Evolutionary conservation across 495 filamentous ascomycete genomes (phyloP).

Genomic region (Opeltia flavorubescens): DNA sequence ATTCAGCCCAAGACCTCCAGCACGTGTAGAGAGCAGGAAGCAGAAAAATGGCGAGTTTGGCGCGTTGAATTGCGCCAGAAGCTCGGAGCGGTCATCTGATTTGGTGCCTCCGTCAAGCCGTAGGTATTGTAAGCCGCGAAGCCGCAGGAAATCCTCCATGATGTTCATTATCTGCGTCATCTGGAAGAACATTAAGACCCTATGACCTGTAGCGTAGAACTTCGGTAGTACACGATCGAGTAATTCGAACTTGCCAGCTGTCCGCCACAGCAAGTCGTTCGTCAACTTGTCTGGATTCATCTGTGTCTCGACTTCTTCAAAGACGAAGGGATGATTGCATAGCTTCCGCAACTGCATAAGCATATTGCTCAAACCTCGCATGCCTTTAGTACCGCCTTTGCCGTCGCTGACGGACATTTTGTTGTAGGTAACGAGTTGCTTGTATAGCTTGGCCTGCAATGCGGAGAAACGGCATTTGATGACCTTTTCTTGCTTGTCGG

Average conservation of each 20-base stretch:
- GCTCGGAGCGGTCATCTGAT: conserved; percentile 87
- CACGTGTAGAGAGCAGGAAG: conserved; percentile 96
- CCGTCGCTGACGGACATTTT: conserved; percentile 86
- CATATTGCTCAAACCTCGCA: conserved; percentile 97
- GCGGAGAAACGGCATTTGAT: conserved; percentile 98
- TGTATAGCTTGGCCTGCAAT: conserved; percentile 83
- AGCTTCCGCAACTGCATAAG: conserved; percentile 98
- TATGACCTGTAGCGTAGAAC: conserved; percentile 75
- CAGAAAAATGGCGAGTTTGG: conserved; percentile 87
- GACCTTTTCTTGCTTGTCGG: conserved; percentile 96
- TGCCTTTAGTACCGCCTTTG: conserved; percentile 88
- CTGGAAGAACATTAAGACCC: conserved; percentile 98
- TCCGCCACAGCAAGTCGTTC: conserved; percentile 92
- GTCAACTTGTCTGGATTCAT: conserved; percentile 80
- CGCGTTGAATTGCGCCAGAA: conserved; percentile 79
- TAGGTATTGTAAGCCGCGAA: conserved; percentile 67
- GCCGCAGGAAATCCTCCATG: conserved; percentile 95
- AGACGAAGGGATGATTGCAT: conserved; percentile 98
- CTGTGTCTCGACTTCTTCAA: conserved; percentile 92
- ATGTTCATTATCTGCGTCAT: conserved; percentile 99
- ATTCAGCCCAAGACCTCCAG: conserved; percentile 93
- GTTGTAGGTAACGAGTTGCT: conserved; percentile 90
- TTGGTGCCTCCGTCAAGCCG: conserved; percentile 94
- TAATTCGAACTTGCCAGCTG: conserved; percentile 92
- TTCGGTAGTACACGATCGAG: conserved; percentile 87